These are phyloP conservation scores for Termitomyces sp. DNA, from an alignment of 768 basidiomycete species.

Conservation along the genomic window DNA sequence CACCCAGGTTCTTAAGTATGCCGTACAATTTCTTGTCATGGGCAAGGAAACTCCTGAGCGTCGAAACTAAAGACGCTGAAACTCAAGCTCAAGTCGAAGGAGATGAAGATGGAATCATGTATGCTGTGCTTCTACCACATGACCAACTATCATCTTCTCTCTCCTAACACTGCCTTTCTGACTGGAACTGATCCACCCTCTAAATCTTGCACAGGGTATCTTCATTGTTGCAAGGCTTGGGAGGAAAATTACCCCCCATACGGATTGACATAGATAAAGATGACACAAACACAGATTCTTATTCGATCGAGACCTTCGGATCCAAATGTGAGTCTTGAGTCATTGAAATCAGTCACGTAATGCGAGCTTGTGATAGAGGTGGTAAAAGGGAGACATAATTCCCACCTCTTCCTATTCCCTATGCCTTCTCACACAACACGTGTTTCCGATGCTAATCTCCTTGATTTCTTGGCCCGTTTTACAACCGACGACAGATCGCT, in stretches of 20 bases:
- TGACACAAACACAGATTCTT: neutral
- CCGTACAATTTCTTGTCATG: neutral
- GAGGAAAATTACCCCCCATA: neutral
- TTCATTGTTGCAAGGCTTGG: neutral
- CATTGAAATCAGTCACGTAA: neutral
- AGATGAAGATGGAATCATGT: neutral
- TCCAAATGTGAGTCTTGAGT: constrained; percentile 2
- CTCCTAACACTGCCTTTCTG: neutral
- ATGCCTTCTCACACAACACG: neutral
- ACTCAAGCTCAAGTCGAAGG: neutral
- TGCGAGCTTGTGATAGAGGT: neutral
- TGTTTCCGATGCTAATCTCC: neutral
- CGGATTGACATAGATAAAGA: neutral
- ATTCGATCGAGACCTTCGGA: neutral
- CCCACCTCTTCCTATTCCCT: neutral
- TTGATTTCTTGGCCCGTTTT: neutral
- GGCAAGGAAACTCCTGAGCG: neutral
- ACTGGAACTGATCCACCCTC: neutral
- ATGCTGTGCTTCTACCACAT: neutral
- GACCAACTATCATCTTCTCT: neutral
- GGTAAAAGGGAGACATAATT: neutral
- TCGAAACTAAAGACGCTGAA: neutral
- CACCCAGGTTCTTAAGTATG: neutral
- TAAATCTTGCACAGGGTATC: neutral
- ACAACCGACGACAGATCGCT: constrained; percentile 28